Evolutionary conservation across 2,329 filamentous ascomycete species (phyloP).

Genomic region (Talaromyces sp.): DNA sequence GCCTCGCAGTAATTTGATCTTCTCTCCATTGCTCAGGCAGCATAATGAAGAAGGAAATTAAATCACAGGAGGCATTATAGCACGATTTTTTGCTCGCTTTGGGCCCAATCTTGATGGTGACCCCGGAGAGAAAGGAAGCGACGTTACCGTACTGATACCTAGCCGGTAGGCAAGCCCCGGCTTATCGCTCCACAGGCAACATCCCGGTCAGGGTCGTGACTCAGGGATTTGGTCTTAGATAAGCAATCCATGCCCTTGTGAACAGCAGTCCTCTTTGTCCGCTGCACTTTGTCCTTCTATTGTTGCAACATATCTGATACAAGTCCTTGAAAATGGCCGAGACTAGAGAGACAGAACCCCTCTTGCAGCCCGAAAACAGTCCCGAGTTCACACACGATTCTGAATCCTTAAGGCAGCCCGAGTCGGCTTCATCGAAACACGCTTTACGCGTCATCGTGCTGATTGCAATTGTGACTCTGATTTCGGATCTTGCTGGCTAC

Average conservation of each 20-base stretch:
- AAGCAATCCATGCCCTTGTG: neutral
- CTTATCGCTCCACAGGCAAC: constrained; percentile 5
- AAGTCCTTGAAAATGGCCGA: constrained; percentile 4
- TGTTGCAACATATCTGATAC: neutral
- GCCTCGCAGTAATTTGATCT: constrained; percentile 6
- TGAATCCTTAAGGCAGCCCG: neutral
- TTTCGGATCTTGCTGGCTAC: neutral
- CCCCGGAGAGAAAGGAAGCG: neutral
- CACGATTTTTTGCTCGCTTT: constrained; percentile 1
- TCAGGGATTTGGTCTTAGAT: constrained; percentile 6
- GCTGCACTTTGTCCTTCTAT: neutral
- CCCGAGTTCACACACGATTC: neutral
- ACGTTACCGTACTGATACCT: neutral
- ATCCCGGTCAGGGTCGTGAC: too few relatives aligned
- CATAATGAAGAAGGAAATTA: neutral
- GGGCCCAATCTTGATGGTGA: neutral
- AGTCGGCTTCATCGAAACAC: constrained; percentile 5
- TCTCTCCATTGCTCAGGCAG: constrained; percentile 6
- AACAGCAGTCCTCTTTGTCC: neutral
- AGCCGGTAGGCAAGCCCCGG: neutral
- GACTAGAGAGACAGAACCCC: constrained; percentile 3
- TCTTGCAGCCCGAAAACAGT: constrained; percentile 5
- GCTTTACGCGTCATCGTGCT: neutral
- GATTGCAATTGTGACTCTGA: neutral
- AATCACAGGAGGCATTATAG: neutral